phyloP scores from a whole-genome alignment of 805 yeast species.

The Saccharomyces kudriavzevii region DNA sequence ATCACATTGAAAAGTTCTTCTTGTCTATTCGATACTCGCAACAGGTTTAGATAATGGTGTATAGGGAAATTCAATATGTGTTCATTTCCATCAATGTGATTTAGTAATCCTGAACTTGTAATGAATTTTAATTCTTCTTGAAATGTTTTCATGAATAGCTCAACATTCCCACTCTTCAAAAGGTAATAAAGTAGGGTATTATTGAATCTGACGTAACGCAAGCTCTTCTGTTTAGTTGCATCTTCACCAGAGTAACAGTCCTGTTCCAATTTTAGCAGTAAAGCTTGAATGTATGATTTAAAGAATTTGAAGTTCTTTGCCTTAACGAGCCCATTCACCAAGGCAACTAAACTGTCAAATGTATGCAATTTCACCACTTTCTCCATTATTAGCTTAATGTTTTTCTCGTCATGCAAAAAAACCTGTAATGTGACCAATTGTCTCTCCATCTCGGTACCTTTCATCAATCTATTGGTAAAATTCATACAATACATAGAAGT shows the following conservation, averaged over 20 bases:
- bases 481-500: slow-evolving; percentile 8
- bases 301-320: slow-evolving; percentile 15
- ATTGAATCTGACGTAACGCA: slow-evolving; percentile 16
- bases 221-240: background rate
- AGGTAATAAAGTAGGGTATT: slow-evolving; percentile 16
- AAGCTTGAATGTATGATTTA: slow-evolving; percentile 15
- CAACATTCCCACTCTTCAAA: slow-evolving; percentile 12
- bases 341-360: slow-evolving; percentile 14
- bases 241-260: background rate
- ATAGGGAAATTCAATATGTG: slow-evolving; percentile 6
- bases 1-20: slow-evolving; percentile 20
- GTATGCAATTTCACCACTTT: slow-evolving; percentile 19
- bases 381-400: slow-evolving; percentile 2
- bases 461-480: slow-evolving; percentile 14
- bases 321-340: slow-evolving; percentile 11
- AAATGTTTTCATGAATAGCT: slow-evolving; percentile 19
- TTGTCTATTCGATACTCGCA: slow-evolving; percentile 17
- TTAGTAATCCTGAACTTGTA: background rate
- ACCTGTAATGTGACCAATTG: slow-evolving; percentile 23
- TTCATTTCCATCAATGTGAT: background rate
- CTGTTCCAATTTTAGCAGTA: slow-evolving; percentile 14
- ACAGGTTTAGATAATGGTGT: slow-evolving; percentile 1
- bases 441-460: slow-evolving; percentile 23
- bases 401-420: slow-evolving; percentile 14
- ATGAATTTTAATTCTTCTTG: slow-evolving; percentile 6